Evolutionary conservation across 768 basidiomycete species (phyloP).

Genomic region (Mycena vulgaris): DNA sequence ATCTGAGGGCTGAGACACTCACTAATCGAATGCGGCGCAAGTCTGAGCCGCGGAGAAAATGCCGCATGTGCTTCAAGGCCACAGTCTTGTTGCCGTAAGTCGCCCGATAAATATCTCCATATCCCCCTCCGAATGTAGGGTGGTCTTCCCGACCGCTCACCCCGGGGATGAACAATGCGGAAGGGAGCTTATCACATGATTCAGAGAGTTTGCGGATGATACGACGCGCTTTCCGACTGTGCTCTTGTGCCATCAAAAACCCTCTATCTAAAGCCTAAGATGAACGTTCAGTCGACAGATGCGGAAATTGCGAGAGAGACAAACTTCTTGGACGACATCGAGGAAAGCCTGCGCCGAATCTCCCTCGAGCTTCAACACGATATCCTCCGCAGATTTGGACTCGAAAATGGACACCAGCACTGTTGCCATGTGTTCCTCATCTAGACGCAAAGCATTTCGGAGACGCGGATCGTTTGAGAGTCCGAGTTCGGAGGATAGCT

Average conservation of each 20-base stretch:
- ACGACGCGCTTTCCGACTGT: slow-evolving; percentile 15
- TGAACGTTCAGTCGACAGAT: too few species aligned
- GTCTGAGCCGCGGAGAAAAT: background rate
- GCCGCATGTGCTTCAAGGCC: slow-evolving; percentile 8
- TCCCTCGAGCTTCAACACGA: too few species aligned
- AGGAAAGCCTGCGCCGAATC: too few species aligned
- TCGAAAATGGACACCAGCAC: background rate
- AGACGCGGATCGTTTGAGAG: background rate
- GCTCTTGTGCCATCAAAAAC: background rate
- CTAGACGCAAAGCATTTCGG: background rate
- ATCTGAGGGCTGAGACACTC: background rate
- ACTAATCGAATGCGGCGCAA: background rate
- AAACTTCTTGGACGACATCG: too few species aligned
- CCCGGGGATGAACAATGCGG: slow-evolving; percentile 34
- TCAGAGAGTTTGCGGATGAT: slow-evolving; percentile 36
- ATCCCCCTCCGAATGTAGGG: slow-evolving; percentile 37
- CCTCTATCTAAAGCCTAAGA: slow-evolving; percentile 9
- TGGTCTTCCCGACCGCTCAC: slow-evolving; percentile 21
- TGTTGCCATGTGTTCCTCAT: background rate
- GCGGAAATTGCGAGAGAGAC: too few species aligned
- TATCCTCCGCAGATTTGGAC: background rate
- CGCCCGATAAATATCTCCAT: slow-evolving; percentile 41
- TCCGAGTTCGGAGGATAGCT: background rate
- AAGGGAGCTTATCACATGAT: slow-evolving; percentile 30
- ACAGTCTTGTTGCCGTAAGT: background rate